Base-by-base conservation (phyloP, 2,329 filamentous ascomycete species). In the Penicillium brasilianum region DNA sequence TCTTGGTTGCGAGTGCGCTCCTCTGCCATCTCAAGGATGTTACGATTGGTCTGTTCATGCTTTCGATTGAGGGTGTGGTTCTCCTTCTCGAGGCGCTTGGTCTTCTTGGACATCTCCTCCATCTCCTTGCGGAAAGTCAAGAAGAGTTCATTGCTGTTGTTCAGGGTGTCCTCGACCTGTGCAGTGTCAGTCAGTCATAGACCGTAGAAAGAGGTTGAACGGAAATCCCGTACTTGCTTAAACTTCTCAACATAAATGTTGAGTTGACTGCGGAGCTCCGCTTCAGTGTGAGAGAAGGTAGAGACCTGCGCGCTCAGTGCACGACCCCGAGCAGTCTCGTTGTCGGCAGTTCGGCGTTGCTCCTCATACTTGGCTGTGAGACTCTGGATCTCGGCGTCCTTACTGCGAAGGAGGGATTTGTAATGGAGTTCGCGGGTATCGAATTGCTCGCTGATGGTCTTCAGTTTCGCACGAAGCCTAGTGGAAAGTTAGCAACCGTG, bases 21-120 rank as follows among this genome's bases (percentile, higher is more conserved):
- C 76, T 97, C 93, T 3, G 94, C 95, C 94, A 98, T 97, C 73
- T 95, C 91, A 61, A 97, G 87, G 73, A 99, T 97, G 77, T 97
- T 98, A 67, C 91, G 89, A 72, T 95, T 95, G 28, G 93, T 96
- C 51, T 92, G 88, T 70, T 97, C 93, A 76, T 97, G 94, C 78
- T 97, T 97, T 58, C 94, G 88, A 67, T 92, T 96, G 55, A 97
- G 85, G 18, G 87, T 90, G 70, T 95, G 90, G 72, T 99, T 98
- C 74, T 99, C 95, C 79, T 97, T 97, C 77, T 99, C 95, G 56
- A 99, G 83, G 28, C 93, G 89, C 79, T 97, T 97, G 6, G 94
- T 97, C 82, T 98, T 98, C 82, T 97, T 97, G 0, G 93, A 97
- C 93, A 98, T 98, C 74, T 98, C 95, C 79, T 98, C 95, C 93